Evolutionary conservation across 2,329 filamentous ascomycete genomes (phyloP), one percentile per base, ranked within the genome.

Genomic region (Pseudogymnoascus sp.): DNA sequence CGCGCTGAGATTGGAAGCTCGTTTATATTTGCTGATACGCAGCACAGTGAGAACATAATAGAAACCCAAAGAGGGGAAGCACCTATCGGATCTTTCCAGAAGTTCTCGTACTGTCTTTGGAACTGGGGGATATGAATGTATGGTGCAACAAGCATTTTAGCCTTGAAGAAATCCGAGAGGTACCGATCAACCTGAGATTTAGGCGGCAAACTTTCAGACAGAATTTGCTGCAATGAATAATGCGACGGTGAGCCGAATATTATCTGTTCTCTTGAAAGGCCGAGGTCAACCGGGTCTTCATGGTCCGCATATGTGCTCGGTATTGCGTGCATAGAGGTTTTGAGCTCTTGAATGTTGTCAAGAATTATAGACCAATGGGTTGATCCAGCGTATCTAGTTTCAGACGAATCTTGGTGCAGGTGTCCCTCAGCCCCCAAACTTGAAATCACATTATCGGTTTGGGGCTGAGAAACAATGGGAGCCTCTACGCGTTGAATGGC

Each of bases 361-460:
- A 68, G 36, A n/a, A 69, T 61, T 2, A 65, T 62, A 8, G 63
- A 67, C 67, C 67, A 68, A 60, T 68, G 67, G 3, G 67, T 69
- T 3, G 64, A 64, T 1, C 67, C 66, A 39, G 60, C 48, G 37
- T 65, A 66, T 10, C 21, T 55, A 10, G 27, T 29, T 3, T 45
- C 55, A 8, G 40, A 45, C n/a, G 12, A 27, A 45, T 27, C 40
- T 12, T 45, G 40, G n/a, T 27, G 40, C 12, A 45, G 21, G 27
- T 45, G 40, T 6, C 40, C 40, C 21, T 59, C 35, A 59, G n/a
- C 40, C 25, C 33, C 58, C 12, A 31, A 42, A 33, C 9, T 27
- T 33, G 48, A 40, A 42, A 21, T 37, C 1, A n/a, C 35, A 35
- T 40, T 40, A 4, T 59, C 9, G 13, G 31, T 12, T 5, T 59